Percentiles rank a stretch among this genome's conserved stretches.
Evolutionary conservation across 2,329 filamentous ascomycete genomes (phyloP).

Genomic region (Coniella vitis): DNA sequence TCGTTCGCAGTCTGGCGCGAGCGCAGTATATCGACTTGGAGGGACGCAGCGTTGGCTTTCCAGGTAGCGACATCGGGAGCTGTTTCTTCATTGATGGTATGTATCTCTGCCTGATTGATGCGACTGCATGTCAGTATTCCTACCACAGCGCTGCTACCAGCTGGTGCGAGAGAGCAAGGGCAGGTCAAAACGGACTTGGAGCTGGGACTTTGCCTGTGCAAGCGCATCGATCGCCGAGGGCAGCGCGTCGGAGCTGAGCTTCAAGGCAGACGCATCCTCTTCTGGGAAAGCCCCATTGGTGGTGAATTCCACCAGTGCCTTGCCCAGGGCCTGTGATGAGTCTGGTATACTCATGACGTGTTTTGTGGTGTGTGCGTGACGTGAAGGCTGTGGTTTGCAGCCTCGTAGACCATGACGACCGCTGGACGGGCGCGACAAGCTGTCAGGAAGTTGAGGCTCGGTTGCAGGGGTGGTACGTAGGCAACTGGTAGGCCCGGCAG

Average conservation of each 20-base stretch:
- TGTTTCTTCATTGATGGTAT: constrained; percentile 66
- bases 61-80: constrained; percentile 77
- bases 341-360: neutral
- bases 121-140: neutral
- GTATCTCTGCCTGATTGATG: constrained; percentile 55
- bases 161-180: neutral
- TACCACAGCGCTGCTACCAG: neutral
- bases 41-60: constrained; percentile 75
- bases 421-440: neutral
- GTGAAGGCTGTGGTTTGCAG: neutral
- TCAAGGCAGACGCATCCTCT: constrained; percentile 34
- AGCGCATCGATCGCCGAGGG: constrained; percentile 35
- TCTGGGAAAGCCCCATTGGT: constrained; percentile 39
- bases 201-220: constrained; percentile 33
- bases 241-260: constrained; percentile 30
- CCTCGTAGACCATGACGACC: neutral
- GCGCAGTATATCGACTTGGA: constrained; percentile 78
- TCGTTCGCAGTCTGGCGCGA: constrained; percentile 74
- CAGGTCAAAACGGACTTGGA: constrained; percentile 30
- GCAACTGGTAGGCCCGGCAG: neutral
- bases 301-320: constrained; percentile 59
- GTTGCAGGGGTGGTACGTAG: neutral
- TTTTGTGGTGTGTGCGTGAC: neutral
- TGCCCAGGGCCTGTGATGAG: constrained; percentile 33
- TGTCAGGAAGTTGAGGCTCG: neutral